Percentiles rank a stretch among this genome's conserved stretches.
These are phyloP conservation scores for Ustilago shanxiensis DNA, from an alignment of 1,284 basidiomycete species.

Conservation along the genomic window DNA sequence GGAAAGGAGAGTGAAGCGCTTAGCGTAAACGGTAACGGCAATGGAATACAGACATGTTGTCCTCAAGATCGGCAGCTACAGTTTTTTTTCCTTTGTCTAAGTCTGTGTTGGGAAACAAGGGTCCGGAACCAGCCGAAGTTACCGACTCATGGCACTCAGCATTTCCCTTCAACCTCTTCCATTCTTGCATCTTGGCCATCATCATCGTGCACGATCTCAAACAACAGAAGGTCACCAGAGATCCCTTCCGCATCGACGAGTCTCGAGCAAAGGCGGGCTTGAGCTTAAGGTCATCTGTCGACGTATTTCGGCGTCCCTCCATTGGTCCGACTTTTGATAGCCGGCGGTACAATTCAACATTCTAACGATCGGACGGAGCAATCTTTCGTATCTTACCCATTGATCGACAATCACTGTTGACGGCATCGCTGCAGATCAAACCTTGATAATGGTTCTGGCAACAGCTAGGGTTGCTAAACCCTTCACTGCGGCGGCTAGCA, in stretches of 20 bases:
- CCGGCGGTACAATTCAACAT: background rate
- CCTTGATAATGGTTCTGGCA: constrained; percentile 23
- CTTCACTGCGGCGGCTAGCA: constrained; percentile 22
- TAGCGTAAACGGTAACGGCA: constrained; percentile 5
- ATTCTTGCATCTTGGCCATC: background rate
- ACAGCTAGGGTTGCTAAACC: constrained; percentile 30
- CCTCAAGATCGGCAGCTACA: background rate
- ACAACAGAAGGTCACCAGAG: background rate
- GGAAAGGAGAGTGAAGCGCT: background rate
- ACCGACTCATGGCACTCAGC: background rate
- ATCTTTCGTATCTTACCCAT: no score
- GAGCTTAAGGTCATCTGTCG: background rate
- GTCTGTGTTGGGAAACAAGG: constrained; percentile 11
- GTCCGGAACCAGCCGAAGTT: constrained; percentile 29
- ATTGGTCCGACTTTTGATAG: background rate
- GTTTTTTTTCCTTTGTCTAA: no score
- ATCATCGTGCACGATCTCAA: background rate
- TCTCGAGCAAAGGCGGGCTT: background rate
- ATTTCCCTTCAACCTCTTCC: background rate
- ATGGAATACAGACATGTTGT: background rate
- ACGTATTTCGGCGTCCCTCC: background rate
- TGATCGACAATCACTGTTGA: no score
- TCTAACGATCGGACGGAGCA: no score
- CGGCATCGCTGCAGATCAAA: background rate
- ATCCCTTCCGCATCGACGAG: background rate